Conservation (phyloP, 2,329 filamentous ascomycete species). For the Xylogone sp. region DNA sequence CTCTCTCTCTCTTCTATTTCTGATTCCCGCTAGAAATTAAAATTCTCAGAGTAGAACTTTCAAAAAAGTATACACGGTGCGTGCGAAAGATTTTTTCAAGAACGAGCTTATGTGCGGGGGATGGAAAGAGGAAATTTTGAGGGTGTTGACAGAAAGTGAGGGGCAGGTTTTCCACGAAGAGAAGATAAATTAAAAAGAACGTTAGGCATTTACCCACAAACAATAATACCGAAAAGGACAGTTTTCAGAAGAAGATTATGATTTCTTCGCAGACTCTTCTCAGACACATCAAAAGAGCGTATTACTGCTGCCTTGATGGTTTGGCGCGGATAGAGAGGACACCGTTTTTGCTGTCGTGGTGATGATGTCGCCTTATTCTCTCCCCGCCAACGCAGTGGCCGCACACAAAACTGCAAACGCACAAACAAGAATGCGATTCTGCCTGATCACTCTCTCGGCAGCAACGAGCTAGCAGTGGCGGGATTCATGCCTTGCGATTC, state of each 20-base stretch:
- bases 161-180: too few relatives aligned
- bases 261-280: neutral
- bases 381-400: neutral
- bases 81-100: too few relatives aligned
- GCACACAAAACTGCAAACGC: too few relatives aligned
- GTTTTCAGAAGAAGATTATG: neutral
- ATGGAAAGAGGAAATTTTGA: too few relatives aligned
- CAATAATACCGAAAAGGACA: neutral
- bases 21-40: too few relatives aligned
- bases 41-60: too few relatives aligned
- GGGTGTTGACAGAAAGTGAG: too few relatives aligned
- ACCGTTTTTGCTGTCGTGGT: neutral
- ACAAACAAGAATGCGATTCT: neutral
- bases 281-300: neutral
- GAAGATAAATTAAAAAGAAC: neutral
- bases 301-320: neutral
- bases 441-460: neutral
- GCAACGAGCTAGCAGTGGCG: neutral
- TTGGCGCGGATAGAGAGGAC: neutral
- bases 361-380: neutral
- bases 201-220: neutral
- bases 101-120: too few relatives aligned
- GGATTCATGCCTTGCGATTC: neutral
- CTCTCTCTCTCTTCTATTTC: too few relatives aligned
- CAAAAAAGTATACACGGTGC: too few relatives aligned